Base-by-base conservation (phyloP, 495 filamentous ascomycete species). In the Bombardia bombarda region DNA sequence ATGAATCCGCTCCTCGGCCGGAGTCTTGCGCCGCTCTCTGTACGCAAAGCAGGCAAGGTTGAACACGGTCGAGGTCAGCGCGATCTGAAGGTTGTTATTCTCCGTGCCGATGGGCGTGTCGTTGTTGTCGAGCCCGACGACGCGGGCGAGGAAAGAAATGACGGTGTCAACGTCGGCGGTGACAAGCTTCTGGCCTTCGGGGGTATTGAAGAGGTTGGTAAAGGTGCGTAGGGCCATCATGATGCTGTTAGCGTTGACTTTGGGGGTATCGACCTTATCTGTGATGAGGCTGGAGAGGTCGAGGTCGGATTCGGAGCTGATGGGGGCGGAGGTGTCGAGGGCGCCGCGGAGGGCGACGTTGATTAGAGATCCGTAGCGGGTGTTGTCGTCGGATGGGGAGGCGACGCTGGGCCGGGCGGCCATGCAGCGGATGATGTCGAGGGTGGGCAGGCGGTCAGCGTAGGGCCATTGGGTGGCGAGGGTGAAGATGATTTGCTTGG, bases 201-300 rank as follows among this genome's bases (percentile, higher is more conserved):
- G 58, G 0, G 84, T 87, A 42, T 79, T 77, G 62, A 96, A 97
- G 6, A 97, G 67, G 45, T 99, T 99, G n/a, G 77, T 81, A 36
- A 95, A 74, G 12, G 81, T 74, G 9, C 93, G 87, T 32, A 86
- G 66, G 0, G 84, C 76, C 62, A 97, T 79, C 86, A 97, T 95
- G 23, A 81, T 75, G 53, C 85, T 86, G 57, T 96, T 95, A 25
- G 70, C 63, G 25, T 68, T 69, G 10, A 57, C 8, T 2, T 41
- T 36, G 3, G 37, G 8, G 33, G 40, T 42, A 31, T 52, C 44
- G 6, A 51, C 28, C 4, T 25, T 37, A 1, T 34, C 44, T 3
- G 38, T 19, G 39, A 52, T 28, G 32, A 60, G 32, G 1, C 51
- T 44, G 9, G 21, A 13, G 8, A 57, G 17, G 16, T 77, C 57